These are phyloP conservation scores for Pseudozyma sp. DNA, from an alignment of 1,284 basidiomycete genomes.

Conservation along the genomic window DNA sequence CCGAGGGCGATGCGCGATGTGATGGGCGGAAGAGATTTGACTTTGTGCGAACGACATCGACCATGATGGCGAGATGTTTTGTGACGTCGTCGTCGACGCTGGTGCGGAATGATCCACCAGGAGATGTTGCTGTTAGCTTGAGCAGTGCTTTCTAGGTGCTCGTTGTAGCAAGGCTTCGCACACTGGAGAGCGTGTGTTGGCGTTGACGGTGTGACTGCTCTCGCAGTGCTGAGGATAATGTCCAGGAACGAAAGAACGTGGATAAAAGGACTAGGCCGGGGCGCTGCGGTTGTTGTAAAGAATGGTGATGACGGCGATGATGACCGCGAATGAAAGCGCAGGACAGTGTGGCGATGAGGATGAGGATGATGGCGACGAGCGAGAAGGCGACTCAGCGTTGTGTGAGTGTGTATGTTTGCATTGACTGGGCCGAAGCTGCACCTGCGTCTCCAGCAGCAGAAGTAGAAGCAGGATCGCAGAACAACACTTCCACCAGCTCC, in stretches of 20 bases:
- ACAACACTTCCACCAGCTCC: too few species aligned
- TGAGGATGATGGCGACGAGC: too few species aligned
- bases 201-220: background rate
- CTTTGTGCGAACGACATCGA: slow-evolving; percentile 54
- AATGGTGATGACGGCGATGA: background rate
- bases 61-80: slow-evolving; percentile 25
- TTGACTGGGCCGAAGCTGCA: too few species aligned
- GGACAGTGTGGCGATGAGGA: background rate
- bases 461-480: too few species aligned
- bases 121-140: too few species aligned
- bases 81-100: too few species aligned
- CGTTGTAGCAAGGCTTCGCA: too few species aligned
- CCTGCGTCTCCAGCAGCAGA: too few species aligned
- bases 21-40: slow-evolving; percentile 45
- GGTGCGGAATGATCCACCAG: background rate
- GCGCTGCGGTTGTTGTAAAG: background rate
- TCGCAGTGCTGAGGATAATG: background rate
- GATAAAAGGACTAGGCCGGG: background rate
- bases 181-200: background rate
- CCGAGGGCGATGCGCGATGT: slow-evolving; percentile 43
- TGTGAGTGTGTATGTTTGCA: too few species aligned
- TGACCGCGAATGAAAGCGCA: background rate
- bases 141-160: too few species aligned
- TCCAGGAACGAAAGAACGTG: background rate
- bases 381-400: too few species aligned